Evolutionary conservation across 805 yeast genomes (phyloP).

Genomic region (Maudiozyma barnettii): DNA sequence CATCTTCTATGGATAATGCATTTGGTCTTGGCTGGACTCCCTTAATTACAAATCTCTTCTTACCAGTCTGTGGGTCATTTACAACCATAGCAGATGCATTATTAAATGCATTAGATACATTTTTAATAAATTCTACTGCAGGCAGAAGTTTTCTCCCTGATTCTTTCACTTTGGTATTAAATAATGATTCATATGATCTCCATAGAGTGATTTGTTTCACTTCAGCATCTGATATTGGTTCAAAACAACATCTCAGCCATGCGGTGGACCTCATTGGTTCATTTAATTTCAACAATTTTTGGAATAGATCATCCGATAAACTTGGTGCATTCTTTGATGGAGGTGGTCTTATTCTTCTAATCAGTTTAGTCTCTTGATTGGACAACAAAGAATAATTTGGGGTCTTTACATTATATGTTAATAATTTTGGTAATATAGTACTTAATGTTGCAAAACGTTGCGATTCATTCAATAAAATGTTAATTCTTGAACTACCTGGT

Average conservation of each 20-base stretch:
- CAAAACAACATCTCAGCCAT: constrained; percentile 91
- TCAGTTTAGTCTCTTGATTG: constrained; percentile 29
- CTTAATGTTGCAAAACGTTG: constrained; percentile 44
- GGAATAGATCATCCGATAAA: constrained; percentile 44
- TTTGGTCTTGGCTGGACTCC: constrained; percentile 82
- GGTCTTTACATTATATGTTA: constrained; percentile 39
- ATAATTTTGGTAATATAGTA: constrained; percentile 53
- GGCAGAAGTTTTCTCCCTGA: constrained; percentile 62
- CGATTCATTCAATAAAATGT: constrained; percentile 39
- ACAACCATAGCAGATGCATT: constrained; percentile 91
- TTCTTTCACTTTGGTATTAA: constrained; percentile 46
- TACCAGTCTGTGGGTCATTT: constrained; percentile 48
- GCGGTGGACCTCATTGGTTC: constrained; percentile 90
- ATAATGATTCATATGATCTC: constrained; percentile 88
- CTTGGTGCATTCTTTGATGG: constrained; percentile 60
- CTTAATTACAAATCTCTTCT: constrained; percentile 79
- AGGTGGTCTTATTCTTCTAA: constrained; percentile 50
- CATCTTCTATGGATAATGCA: constrained; percentile 41
- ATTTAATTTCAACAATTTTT: constrained; percentile 51
- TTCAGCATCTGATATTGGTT: constrained; percentile 65
- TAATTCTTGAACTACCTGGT: constrained; percentile 51
- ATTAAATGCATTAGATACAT: constrained; percentile 82
- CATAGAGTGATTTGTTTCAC: constrained; percentile 93
- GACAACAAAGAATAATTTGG: constrained; percentile 26
- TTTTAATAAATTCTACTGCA: constrained; percentile 94